Conservation (phyloP, 306 rosid species). For the Dalbergia oliveri region DNA sequence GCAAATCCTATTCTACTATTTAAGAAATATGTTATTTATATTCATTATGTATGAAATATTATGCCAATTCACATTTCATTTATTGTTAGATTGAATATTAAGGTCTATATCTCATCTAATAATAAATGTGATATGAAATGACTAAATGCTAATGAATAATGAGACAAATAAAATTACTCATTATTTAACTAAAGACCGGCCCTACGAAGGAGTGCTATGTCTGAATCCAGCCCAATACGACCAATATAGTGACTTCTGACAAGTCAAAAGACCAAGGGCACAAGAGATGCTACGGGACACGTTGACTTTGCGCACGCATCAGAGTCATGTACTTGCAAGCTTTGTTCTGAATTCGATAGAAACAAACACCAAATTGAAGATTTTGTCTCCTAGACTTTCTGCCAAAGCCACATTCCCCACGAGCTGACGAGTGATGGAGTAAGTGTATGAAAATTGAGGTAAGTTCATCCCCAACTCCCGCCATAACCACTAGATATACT, state of each 20-base stretch:
- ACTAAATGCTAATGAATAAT: no score
- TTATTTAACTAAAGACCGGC: conserved; percentile 43
- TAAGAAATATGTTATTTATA: no score
- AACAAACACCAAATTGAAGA: conserved; percentile 44
- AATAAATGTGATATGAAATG: no score
- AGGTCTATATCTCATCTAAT: no score
- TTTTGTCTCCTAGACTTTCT: conserved; percentile 51
- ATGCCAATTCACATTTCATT: no score
- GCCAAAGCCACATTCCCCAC: conserved; percentile 45
- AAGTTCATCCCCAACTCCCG: not conserved
- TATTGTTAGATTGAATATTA: no score
- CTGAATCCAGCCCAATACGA: conserved; percentile 52
- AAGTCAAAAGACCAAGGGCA: conserved; percentile 61
- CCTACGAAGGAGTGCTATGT: conserved; percentile 54
- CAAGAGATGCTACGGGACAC: conserved; percentile 47
- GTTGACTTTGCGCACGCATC: conserved; percentile 61
- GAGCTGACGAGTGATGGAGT: not conserved
- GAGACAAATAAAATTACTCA: no score
- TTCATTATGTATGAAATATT: no score
- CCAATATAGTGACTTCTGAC: conserved; percentile 62
- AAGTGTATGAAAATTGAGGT: not conserved
- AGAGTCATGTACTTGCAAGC: conserved; percentile 41
- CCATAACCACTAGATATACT: not conserved
- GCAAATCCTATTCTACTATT: not conserved
- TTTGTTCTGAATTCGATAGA: conserved; percentile 41